Percentiles rank a stretch among this genome's conserved stretches.
Conservation (phyloP, 192 early-diverging fungal species). For the Backusella morwellensis region DNA sequence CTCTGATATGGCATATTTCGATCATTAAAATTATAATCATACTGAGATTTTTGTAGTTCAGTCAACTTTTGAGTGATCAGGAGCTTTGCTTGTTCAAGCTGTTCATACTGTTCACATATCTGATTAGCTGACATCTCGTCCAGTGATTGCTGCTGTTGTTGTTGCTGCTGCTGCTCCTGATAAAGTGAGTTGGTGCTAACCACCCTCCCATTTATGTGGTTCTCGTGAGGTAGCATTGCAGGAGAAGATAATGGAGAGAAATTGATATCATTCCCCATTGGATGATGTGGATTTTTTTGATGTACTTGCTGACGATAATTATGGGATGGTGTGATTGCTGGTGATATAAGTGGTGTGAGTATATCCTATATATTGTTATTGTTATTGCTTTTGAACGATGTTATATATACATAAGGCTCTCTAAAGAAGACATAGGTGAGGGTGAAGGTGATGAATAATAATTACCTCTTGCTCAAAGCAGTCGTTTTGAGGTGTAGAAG, state of each 20-base stretch:
- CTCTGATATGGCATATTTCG: background rate
- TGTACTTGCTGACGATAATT: slow-evolving; percentile 41
- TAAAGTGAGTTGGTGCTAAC: background rate
- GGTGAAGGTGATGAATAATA: background rate
- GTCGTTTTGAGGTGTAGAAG: slow-evolving; percentile 11
- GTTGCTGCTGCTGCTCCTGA: background rate
- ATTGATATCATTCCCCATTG: slow-evolving; percentile 30
- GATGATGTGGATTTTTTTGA: slow-evolving; percentile 10
- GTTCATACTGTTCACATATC: slow-evolving; percentile 32
- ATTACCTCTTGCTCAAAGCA: slow-evolving; percentile 23
- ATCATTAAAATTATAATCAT: background rate
- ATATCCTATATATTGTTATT: slow-evolving; percentile 24
- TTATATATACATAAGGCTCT: background rate
- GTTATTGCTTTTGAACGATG: background rate
- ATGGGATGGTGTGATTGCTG: slow-evolving; percentile 61
- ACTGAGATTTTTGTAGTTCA: slow-evolving; percentile 26
- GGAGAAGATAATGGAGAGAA: slow-evolving; percentile 69
- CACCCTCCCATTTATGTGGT: slow-evolving; percentile 4
- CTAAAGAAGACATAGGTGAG: background rate
- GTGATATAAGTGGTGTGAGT: slow-evolving; percentile 68
- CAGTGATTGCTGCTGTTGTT: background rate
- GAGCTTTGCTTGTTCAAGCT: slow-evolving; percentile 31
- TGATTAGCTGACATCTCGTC: slow-evolving; percentile 22
- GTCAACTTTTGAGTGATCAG: slow-evolving; percentile 25
- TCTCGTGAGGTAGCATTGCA: slow-evolving; percentile 47